Evolutionary conservation across 75 land plant genomes (phyloP).

Genomic region (Cunninghamia lanceolata): DNA sequence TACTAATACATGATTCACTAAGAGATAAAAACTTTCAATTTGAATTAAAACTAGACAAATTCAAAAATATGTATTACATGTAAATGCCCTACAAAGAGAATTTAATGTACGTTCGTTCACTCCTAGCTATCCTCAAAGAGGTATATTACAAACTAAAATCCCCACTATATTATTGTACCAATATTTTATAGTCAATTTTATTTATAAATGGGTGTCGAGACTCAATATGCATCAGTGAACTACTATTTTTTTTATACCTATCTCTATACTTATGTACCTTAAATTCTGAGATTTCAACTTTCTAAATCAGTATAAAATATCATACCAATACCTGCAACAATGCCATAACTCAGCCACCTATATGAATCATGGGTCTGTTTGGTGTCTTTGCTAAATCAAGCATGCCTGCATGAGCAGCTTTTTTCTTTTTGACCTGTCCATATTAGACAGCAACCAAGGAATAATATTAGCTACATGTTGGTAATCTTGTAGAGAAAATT

Average conservation of each 20-base stretch:
- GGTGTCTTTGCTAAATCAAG: conserved; percentile 92
- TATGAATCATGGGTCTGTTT: conserved; percentile 98
- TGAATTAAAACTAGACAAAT: not conserved
- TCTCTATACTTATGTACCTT: not conserved
- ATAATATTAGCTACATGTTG: not conserved
- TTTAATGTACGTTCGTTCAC: not conserved
- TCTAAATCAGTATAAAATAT: not conserved
- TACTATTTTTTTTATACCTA: not conserved
- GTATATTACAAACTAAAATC: not conserved
- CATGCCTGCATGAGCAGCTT: conserved; percentile 98
- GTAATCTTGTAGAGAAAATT: not conserved
- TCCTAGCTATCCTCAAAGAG: not conserved
- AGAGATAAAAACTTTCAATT: not conserved
- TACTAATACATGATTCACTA: not conserved
- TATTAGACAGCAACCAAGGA: not conserved
- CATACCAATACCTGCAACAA: not conserved
- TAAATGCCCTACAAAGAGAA: not conserved
- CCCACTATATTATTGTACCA: not conserved
- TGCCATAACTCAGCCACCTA: conserved; percentile 69
- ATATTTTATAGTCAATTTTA: not conserved
- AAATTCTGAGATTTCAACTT: not conserved
- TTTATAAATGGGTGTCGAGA: not conserved
- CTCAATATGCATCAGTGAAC: not conserved
- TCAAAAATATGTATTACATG: not conserved
- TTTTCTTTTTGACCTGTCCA: conserved; percentile 87